Conservation (phyloP, 192 early-diverging fungal genomes). For the Coemansia sp. region DNA sequence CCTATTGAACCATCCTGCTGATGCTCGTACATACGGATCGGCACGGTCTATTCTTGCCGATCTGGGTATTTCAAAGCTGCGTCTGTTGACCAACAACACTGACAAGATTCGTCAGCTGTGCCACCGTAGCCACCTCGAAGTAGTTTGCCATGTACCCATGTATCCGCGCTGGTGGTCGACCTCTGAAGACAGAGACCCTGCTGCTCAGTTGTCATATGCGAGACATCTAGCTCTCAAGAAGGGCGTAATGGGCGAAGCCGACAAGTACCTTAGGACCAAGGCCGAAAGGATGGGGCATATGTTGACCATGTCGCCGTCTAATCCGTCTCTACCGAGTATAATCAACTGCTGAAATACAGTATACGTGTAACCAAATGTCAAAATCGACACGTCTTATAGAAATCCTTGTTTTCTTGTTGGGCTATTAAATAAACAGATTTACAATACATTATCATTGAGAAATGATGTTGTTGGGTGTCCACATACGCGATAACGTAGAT, state of each 20-base stretch:
- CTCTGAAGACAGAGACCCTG: conserved; percentile 18
- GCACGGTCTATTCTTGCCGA: conserved; percentile 87
- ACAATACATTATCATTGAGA: too few relatives aligned
- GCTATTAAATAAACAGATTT: too few relatives aligned
- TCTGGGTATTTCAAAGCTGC: conserved; percentile 66
- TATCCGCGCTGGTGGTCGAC: conserved; percentile 78
- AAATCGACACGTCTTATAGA: too few relatives aligned
- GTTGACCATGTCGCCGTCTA: conserved; percentile 39
- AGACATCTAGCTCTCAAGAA: conserved; percentile 29
- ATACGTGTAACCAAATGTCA: too few relatives aligned
- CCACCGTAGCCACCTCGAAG: conserved; percentile 59
- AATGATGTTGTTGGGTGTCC: too few relatives aligned
- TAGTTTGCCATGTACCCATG: conserved; percentile 87
- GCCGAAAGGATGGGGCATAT: conserved; percentile 91
- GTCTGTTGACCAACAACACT: conserved; percentile 93
- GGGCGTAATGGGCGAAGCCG: conserved; percentile 60
- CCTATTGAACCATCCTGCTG: conserved; percentile 83
- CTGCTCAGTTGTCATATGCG: conserved; percentile 27
- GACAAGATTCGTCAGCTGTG: conserved; percentile 86
- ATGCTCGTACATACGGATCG: conserved; percentile 90
- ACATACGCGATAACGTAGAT: neutral
- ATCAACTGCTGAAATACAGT: neutral
- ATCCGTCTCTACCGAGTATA: conserved; percentile 1
- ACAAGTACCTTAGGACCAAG: conserved; percentile 86
- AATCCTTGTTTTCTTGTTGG: too few relatives aligned